Percentiles rank a stretch among this genome's conserved stretches.
phyloP scores from a whole-genome alignment of 805 yeast genomes.

The Yarrowia deformans region DNA sequence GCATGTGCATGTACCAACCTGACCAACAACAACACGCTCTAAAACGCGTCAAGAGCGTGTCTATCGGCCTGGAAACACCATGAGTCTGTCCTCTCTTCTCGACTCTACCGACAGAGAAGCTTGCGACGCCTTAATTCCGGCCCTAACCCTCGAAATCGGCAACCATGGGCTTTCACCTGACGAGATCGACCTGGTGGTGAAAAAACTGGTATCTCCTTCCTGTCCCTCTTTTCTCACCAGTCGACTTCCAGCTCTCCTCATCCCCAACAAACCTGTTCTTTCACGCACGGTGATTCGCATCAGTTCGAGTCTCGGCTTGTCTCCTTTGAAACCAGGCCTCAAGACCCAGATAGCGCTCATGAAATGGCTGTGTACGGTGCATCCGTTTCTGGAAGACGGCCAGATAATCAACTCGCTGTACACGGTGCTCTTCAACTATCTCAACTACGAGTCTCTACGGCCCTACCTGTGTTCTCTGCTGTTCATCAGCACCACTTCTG shows the following conservation, averaged over 20 bases:
- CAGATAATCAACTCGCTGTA: constrained; percentile 28
- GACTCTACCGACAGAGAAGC: background rate
- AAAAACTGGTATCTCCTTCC: background rate
- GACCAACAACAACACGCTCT: background rate
- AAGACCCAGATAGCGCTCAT: constrained; percentile 4
- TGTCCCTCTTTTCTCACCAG: background rate
- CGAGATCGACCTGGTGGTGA: background rate
- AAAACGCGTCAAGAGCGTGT: constrained; percentile 4
- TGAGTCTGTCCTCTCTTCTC: background rate
- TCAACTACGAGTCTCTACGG: constrained; percentile 24
- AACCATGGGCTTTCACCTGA: background rate
- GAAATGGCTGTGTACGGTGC: constrained; percentile 33
- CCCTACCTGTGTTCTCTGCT: constrained; percentile 20
- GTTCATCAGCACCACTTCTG: constrained; percentile 12
- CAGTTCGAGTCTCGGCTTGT: background rate
- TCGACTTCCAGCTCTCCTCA: background rate
- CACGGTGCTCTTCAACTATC: constrained; percentile 30
- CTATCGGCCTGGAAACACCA: background rate
- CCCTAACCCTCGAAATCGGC: background rate
- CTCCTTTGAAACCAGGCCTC: background rate
- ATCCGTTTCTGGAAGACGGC: constrained; percentile 16
- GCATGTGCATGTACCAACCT: background rate
- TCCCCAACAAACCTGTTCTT: constrained; percentile 22
- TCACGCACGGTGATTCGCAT: constrained; percentile 13
- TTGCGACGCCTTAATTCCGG: background rate